phyloP scores from a whole-genome alignment of 2,329 filamentous ascomycete species.

The Colletotrichum tanaceti region DNA sequence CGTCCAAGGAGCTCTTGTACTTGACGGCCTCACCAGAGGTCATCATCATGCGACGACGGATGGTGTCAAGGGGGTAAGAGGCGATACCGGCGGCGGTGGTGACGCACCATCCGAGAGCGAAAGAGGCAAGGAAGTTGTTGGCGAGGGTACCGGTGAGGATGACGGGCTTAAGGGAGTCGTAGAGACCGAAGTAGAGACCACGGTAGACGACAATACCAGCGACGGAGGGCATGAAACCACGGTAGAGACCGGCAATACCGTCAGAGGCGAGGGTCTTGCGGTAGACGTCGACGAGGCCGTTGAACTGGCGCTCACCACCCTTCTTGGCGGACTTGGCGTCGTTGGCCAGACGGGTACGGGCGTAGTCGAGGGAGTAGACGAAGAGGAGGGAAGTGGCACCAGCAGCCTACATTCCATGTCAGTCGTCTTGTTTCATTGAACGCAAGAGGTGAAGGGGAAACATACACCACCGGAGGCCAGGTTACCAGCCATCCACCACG shows the following conservation, averaged over 20 bases:
- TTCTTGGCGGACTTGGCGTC: conserved; percentile 98
- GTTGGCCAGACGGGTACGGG: conserved; percentile 99
- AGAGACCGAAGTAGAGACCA: conserved; percentile 99
- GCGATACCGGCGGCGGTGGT: conserved; percentile 99
- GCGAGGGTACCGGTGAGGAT: conserved; percentile 89
- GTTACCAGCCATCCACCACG: conserved; percentile 99
- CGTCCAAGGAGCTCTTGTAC: conserved; percentile 97
- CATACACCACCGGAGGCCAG: conserved; percentile 99
- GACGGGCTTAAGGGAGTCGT: conserved; percentile 99
- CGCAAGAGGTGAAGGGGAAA: conserved; percentile 46
- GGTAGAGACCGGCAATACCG: conserved; percentile 99
- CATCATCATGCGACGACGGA: conserved; percentile 99
- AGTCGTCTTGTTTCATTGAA: no score
- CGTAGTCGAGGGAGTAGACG: conserved; percentile 99
- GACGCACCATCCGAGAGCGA: conserved; percentile 98
- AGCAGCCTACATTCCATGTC: conserved; percentile 72
- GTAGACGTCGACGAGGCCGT: conserved; percentile 99
- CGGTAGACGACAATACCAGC: conserved; percentile 99
- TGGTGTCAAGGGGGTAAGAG: conserved; percentile 99
- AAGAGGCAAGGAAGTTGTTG: conserved; percentile 99
- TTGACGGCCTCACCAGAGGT: conserved; percentile 97
- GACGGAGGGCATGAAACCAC: conserved; percentile 99
- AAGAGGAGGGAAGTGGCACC: conserved; percentile 99
- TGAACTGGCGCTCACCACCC: conserved; percentile 99
- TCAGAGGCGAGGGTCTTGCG: conserved; percentile 99